Percentiles rank a stretch among this genome's conserved stretches.
phyloP scores from a whole-genome alignment of 139 green algal genomes.

The Coelastrella sp. region DNA sequence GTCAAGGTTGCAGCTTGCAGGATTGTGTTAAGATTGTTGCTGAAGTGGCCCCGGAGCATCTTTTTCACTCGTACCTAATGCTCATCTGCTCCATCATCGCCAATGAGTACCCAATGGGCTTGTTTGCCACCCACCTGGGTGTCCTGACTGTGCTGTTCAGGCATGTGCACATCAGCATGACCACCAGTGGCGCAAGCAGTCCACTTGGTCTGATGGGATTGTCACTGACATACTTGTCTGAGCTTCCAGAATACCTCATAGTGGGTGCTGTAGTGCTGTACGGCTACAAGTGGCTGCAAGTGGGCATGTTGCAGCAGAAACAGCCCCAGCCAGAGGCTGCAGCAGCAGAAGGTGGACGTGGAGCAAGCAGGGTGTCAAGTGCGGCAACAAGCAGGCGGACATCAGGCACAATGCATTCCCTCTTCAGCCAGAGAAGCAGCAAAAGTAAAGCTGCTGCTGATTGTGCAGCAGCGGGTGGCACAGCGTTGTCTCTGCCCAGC shows the following conservation, averaged over 20 bases:
- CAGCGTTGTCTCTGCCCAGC: not conserved
- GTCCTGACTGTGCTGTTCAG: not conserved
- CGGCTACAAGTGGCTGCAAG: slow-evolving; percentile 17
- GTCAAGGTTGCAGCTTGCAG: not conserved
- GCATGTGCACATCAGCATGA: slow-evolving; percentile 9
- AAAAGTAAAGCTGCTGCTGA: not conserved
- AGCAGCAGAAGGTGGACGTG: not conserved
- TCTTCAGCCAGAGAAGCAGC: too few relatives aligned
- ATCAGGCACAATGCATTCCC: not conserved
- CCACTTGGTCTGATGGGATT: too few relatives aligned
- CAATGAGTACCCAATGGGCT: not conserved
- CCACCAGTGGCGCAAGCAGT: not conserved
- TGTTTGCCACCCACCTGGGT: not conserved
- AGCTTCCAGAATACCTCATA: slow-evolving; percentile 14
- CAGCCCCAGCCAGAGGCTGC: not conserved
- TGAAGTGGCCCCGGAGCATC: not conserved
- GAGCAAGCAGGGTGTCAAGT: not conserved
- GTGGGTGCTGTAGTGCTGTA: not conserved
- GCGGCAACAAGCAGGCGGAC: not conserved
- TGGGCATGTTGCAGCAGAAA: slow-evolving; percentile 18
- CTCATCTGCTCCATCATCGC: not conserved
- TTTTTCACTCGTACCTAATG: slow-evolving; percentile 24
- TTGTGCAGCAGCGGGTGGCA: not conserved
- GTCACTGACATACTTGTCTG: not conserved
- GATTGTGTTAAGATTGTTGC: not conserved